Evolutionary conservation across 2,329 filamentous ascomycete species (phyloP), one percentile per base, ranked within the genome.

Genomic region (Phialophora verrucosa): DNA sequence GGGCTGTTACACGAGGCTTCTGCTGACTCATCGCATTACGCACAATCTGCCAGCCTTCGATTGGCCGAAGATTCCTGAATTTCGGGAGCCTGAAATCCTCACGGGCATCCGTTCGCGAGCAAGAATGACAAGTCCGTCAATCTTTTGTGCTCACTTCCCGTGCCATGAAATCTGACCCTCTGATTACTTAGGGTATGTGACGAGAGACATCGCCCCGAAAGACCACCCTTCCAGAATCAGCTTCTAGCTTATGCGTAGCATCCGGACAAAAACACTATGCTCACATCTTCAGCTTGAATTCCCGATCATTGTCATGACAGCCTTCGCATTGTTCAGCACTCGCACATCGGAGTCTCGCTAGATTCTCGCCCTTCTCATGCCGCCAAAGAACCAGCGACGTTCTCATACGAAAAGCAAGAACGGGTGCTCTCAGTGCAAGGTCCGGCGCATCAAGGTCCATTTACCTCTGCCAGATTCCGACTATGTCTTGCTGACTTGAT

Each of bases 351-450:
- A 66, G 49, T 56, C 20, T 38, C 35, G n/a, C 32, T 55, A 31
- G 23, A 35, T 42, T 38, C 32, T 11, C 32, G 44, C 62, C 27
- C 31, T 31, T 63, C 63, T 63, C 60, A 73, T 73, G 71, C 71
- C 71, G 64, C 69, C 69, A 47, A 72, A 73, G 62, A 69, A 72
- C 42, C 70, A 73, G 63, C 69, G 71, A 54, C 65, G 71, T 50
- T 72, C 68, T 25, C 77, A 79, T 68, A 78, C 76, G 31, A 79
- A 79, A 68, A 78, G 76, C 70, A 76, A 78, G 42, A 77, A 76
- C 70, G 77, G 77, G 44, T 79, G 77, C 63, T 71, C 75, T 65
- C 76, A 78, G 63, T 79, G 77, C 72, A 79, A 79, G 67, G 73
- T 75, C 64, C 72, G 77, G 63, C 76, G 78, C 66, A 76, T 78